Evolutionary conservation across 1,284 basidiomycete genomes (phyloP), one percentile per base, ranked within the genome.

Genomic region (Trichosporon coremiiforme): DNA sequence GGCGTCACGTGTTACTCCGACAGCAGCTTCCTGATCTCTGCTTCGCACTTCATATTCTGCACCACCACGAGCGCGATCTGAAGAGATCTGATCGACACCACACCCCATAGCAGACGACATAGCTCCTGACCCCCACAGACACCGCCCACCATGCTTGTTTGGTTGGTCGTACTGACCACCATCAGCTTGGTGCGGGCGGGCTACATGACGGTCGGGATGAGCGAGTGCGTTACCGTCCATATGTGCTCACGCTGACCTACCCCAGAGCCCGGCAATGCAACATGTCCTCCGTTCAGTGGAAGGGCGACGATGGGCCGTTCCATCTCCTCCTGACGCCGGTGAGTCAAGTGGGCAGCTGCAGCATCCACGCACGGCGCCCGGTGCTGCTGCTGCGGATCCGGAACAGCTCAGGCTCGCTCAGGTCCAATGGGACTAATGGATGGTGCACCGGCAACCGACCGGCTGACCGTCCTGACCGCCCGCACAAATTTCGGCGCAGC

Each of bases 251-350:
- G 66, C 66, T 68, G 67, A 68, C 55, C 33, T 4, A 33, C 33
- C 1, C 20, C 64, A 73, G 72, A 15, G 38, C 69, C 2, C 68
- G 60, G 5, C 68, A 71, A n/a, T 73, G 72, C 55, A 63, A 41
- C 35, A 57, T 36, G 7, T 60, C 69, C 17, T 35, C 50, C 9
- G 70, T 74, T 7, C 60, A 70, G 41, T 82, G 81, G 81, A 74
- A 72, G 20, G 81, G 81, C 45, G 81, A 83, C 71, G 74, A 76
- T 47, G 81, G 81, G 57, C 81, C 81, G 35, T 83, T 79, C 69
- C 81, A 83, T 68, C 72, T 83, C 10, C 75, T 83, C 1, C 73
- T 83, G 1, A 83, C 81, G 17, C 81, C 80, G 3, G 79, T 81
- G 53, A 41, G 33, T 33, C 31, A 17, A 4, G 57, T 15, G 7